Percentiles rank a stretch among this genome's conserved stretches.
phyloP scores from a whole-genome alignment of 225 moss, liverwort and hornwort genomes.

The Asterella californica region DNA sequence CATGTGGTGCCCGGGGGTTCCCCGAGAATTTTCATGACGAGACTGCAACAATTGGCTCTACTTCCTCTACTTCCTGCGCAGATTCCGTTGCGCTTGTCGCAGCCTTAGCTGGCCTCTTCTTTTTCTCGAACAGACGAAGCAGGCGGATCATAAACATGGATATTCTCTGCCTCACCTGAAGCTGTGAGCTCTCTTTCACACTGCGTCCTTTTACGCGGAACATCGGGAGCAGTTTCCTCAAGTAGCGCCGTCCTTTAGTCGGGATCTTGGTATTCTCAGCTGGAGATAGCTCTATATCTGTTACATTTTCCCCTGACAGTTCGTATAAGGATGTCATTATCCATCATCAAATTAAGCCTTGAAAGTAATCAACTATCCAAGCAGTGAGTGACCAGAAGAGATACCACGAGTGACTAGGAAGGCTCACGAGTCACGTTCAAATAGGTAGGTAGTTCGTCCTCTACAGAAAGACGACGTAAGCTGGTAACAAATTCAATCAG shows the following conservation, averaged over 20 bases:
- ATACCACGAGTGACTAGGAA: no score
- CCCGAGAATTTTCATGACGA: background rate
- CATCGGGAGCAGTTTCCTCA: conserved; percentile 8
- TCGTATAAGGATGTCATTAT: no score
- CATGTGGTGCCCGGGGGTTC: background rate
- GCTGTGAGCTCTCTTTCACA: background rate
- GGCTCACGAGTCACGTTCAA: background rate
- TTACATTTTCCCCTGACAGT: background rate
- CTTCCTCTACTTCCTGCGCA: background rate
- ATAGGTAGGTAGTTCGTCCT: background rate
- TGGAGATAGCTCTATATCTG: background rate
- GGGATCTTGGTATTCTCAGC: background rate
- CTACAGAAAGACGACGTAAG: background rate
- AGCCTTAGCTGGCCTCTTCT: conserved; percentile 10
- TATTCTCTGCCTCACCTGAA: conserved; percentile 23
- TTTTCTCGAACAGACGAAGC: conserved; percentile 18
- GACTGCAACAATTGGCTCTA: background rate
- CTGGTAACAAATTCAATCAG: background rate
- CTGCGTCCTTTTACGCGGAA: conserved; percentile 1
- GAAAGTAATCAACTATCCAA: background rate
- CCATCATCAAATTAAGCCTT: background rate
- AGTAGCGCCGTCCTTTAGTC: conserved; percentile 12
- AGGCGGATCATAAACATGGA: conserved; percentile 19
- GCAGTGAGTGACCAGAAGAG: no score
- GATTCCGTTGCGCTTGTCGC: background rate